Conservation (phyloP, 441 rosid genomes). For the Populus hybrid region DNA sequence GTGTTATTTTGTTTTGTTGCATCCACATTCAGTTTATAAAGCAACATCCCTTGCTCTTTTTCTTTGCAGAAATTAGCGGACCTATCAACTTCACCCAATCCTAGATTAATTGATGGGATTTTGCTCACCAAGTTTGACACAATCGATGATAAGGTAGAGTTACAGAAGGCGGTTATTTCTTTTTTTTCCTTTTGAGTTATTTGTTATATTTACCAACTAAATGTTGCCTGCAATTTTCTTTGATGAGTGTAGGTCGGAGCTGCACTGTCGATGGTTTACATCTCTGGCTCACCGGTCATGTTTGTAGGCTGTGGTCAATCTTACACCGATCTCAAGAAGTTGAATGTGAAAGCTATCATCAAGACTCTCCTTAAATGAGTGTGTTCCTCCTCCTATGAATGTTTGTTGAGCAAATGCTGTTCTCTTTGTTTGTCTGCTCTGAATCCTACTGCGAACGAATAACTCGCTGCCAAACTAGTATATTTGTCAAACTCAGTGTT, state of each 20-base stretch:
- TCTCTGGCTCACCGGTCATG: constrained; percentile 94
- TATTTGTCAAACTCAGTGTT: constrained; percentile 7
- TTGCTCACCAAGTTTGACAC: constrained; percentile 93
- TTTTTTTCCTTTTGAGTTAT: not conserved
- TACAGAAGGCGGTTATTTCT: too few relatives aligned
- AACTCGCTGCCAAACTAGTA: constrained; percentile 14
- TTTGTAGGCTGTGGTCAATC: constrained; percentile 99
- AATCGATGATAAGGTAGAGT: constrained; percentile 84
- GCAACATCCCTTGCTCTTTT: not conserved
- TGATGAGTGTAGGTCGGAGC: constrained; percentile 76
- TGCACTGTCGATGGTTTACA: constrained; percentile 92
- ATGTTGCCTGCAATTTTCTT: not conserved
- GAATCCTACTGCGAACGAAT: constrained; percentile 13
- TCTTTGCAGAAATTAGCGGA: constrained; percentile 77
- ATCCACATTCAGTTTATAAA: not conserved
- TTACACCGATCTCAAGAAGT: constrained; percentile 87
- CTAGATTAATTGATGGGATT: constrained; percentile 87
- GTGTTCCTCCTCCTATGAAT: not conserved
- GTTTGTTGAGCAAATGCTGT: constrained; percentile 3
- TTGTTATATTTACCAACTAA: not conserved
- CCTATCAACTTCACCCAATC: constrained; percentile 66
- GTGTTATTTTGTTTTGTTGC: not conserved
- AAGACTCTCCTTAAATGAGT: constrained; percentile 86
- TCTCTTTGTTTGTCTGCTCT: constrained; percentile 6
- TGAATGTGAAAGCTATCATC: constrained; percentile 76